Base-by-base conservation (phyloP, 2,329 filamentous ascomycete genomes). In the Exophiala phaeomuriformis region DNA sequence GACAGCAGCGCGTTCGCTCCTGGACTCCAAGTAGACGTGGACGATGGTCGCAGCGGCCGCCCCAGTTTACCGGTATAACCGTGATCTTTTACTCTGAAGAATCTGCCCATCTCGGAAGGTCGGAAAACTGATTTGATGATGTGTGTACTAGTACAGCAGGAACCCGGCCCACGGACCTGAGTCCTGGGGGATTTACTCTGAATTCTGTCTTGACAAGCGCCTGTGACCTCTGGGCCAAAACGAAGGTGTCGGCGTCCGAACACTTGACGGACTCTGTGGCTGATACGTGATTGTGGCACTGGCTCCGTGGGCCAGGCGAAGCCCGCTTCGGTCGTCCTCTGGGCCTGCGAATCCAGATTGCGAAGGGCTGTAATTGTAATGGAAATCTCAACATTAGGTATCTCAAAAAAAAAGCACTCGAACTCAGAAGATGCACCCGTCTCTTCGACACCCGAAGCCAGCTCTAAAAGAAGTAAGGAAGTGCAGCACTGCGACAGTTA, bases 391-490 rank as follows among this genome's bases (percentile, higher is more conserved):
- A 45, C 42, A 32, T 36, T 49, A 42, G 43, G 50, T 47, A 52
- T 52, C 43, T 52, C 36, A 47, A 30, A 35, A 31, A 47, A 37
- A n/a, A 40, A 47, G 44, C 6, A 47, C 33, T 6, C 39, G n/a
- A 8, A 27, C 28, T 36, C 32, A 5, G 12, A 29, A 50, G 35
- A 44, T 37, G 30, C 45, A 3, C 12, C 40, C 42, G 19, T 45
- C 36, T 39, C 33, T 9, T 31, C 35, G 33, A 40, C 6, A 39
- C 7, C 33, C 33, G 47, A 31, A 3, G n/a, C 29, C 31, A 5
- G 12, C 5, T 27, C 41, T 35, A 61, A 61, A 75, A 72, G 63
- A 75, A 74, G 62, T 74, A 75, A 28, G 73, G 73, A 62, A 75
- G 73, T 9, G 71, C 69, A 39, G 72, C 72, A 45, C 73, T 75